Evolutionary conservation across 305 asterid species (phyloP).

Genomic region (Fraxinus sp.): DNA sequence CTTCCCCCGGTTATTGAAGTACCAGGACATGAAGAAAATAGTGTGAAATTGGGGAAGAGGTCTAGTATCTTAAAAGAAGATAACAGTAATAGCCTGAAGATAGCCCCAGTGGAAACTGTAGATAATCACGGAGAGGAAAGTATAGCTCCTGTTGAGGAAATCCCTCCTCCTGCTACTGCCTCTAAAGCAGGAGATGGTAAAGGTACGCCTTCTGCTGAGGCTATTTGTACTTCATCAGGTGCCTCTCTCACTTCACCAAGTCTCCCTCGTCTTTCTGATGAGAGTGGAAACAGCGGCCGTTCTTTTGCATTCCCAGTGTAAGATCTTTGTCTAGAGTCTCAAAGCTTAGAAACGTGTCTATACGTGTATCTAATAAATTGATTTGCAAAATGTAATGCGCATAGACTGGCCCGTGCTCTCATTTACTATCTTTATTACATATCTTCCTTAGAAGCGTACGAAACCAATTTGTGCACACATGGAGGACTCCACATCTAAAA

Average conservation of each 20-base stretch:
- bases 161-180: conserved; percentile 21
- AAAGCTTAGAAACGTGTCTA: background rate
- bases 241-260: conserved; percentile 27
- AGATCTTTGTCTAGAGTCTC: conserved; percentile 22
- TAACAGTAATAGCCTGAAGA: conserved; percentile 22
- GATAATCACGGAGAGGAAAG: conserved; percentile 26
- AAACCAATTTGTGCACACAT: background rate
- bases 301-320: conserved; percentile 97
- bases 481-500: background rate
- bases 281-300: conserved; percentile 52
- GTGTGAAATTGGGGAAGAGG: conserved; percentile 26
- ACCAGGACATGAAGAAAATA: conserved; percentile 41
- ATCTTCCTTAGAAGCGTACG: background rate
- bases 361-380: background rate
- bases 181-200: conserved; percentile 27
- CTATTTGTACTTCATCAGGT: conserved; percentile 18
- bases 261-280: conserved; percentile 57
- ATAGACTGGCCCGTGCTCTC: background rate
- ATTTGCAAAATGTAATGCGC: background rate
- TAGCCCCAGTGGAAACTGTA: background rate
- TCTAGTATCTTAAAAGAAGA: conserved; percentile 28
- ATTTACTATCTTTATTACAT: background rate
- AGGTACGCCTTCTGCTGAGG: conserved; percentile 18
- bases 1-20: conserved; percentile 63
- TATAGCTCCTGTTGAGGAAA: conserved; percentile 11